A percentile compares a stretch with the other conserved stretches of the same genome.
phyloP scores from a whole-genome alignment of 345 rosid genomes.

The Syzygium aromaticum region DNA sequence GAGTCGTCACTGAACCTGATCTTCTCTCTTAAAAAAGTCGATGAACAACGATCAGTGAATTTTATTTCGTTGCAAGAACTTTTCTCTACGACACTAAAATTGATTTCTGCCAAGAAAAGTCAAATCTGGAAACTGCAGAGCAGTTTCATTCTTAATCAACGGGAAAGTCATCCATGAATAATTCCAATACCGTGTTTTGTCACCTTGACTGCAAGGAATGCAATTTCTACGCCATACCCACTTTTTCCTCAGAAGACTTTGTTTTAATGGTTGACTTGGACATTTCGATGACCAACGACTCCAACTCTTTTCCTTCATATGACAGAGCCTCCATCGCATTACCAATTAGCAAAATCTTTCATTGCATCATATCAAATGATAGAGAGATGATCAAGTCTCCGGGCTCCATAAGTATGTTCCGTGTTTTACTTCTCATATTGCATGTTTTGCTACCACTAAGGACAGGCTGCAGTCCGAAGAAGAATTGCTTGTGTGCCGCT shows the following conservation, averaged over 20 bases:
- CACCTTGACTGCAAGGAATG: not conserved
- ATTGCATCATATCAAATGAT: not conserved
- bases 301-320: too few relatives aligned
- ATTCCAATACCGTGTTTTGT: too few relatives aligned
- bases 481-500: fast-evolving
- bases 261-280: not conserved
- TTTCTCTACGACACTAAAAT: too few relatives aligned
- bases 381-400: not conserved
- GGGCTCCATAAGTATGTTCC: not conserved
- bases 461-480: fast-evolving
- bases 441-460: not conserved
- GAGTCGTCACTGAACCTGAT: too few relatives aligned
- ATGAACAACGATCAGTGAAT: fast-evolving
- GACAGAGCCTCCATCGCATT: too few relatives aligned
- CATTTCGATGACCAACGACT: not conserved
- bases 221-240: not conserved
- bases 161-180: not conserved
- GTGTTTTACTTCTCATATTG: not conserved
- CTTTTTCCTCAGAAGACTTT: too few relatives aligned
- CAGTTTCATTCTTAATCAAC: not conserved
- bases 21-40: too few relatives aligned
- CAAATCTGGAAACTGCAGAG: not conserved
- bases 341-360: not conserved
- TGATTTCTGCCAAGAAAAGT: too few relatives aligned
- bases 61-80: too few relatives aligned